Conservation (phyloP, 2,329 filamentous ascomycete genomes). For the Aspergillus sp. region DNA sequence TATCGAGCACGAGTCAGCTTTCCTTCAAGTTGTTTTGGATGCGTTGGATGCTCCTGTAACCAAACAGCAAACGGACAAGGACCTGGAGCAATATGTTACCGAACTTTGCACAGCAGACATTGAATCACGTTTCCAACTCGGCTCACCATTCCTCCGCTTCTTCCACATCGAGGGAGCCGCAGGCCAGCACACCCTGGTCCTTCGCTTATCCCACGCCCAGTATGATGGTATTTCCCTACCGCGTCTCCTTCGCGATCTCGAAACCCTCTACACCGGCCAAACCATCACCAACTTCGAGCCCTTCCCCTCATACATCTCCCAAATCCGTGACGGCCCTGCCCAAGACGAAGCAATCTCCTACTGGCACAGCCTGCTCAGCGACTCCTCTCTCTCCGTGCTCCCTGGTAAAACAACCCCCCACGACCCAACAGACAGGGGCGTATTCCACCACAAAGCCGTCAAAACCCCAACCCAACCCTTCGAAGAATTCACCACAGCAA, state of each 20-base stretch:
- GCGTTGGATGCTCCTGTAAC: constrained; percentile 48
- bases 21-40: constrained; percentile 57
- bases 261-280: constrained; percentile 47
- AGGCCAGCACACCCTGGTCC: constrained; percentile 40
- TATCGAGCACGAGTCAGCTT: constrained; percentile 49
- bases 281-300: constrained; percentile 33
- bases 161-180: constrained; percentile 45
- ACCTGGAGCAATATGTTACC: constrained; percentile 50
- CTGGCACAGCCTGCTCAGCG: constrained; percentile 55
- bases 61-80: constrained; percentile 48
- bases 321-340: constrained; percentile 28
- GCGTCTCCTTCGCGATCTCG: constrained; percentile 57
- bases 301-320: constrained; percentile 44
- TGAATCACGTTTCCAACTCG: constrained; percentile 53
- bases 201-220: constrained; percentile 65
- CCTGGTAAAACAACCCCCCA: constrained; percentile 12
- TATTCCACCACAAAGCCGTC: constrained; percentile 6
- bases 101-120: constrained; percentile 54
- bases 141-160: constrained; percentile 59
- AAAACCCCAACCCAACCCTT: constrained; percentile 39
- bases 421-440: constrained; percentile 22
- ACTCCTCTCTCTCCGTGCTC: constrained; percentile 47
- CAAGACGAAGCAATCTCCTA: constrained; percentile 49
- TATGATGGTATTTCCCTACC: constrained; percentile 67
- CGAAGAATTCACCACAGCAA: constrained; percentile 59